Percentiles rank a stretch among this genome's conserved stretches.
Conservation (phyloP, 371 early-diverging fungal genomes). For the Mortierella sp. region DNA sequence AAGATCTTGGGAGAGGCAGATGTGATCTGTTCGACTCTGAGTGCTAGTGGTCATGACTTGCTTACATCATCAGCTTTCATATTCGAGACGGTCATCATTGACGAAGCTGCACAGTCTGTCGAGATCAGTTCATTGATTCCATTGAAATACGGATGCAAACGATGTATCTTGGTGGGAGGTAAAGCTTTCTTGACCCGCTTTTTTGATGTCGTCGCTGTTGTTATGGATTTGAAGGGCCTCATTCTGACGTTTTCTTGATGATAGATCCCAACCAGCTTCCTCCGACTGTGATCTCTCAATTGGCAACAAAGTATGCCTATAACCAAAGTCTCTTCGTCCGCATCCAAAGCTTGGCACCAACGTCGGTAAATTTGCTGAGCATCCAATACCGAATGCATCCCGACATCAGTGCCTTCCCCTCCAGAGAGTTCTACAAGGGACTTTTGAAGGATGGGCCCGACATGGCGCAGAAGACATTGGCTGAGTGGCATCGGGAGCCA, state of each 20-base stretch:
- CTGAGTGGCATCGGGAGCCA: conserved; percentile 80
- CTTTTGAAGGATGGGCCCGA: conserved; percentile 81
- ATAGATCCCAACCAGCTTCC: conserved; percentile 97
- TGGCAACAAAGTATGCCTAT: conserved; percentile 80
- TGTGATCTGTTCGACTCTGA: conserved; percentile 85
- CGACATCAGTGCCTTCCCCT: conserved; percentile 87
- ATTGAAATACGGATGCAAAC: conserved; percentile 82
- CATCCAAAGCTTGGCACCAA: conserved; percentile 70
- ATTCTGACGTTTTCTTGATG: not conserved
- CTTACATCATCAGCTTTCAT: conserved; percentile 67
- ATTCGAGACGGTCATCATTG: conserved; percentile 91
- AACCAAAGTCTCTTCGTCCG: conserved; percentile 93
- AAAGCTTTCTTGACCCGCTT: conserved; percentile 15
- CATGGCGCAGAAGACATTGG: conserved; percentile 68
- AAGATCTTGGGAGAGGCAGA: conserved; percentile 79
- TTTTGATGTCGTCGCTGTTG: conserved; percentile 2
- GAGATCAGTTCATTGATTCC: conserved; percentile 95
- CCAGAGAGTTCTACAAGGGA: conserved; percentile 84
- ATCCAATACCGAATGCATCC: conserved; percentile 99
- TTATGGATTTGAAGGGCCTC: not conserved
- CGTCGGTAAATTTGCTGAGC: conserved; percentile 79
- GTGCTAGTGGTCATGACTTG: conserved; percentile 90
- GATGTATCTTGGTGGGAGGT: conserved; percentile 95
- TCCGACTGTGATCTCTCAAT: conserved; percentile 87
- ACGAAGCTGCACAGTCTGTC: conserved; percentile 98